A percentile compares a stretch with the other conserved stretches of the same genome.
These are phyloP conservation scores for Penicillium sp. DNA, from an alignment of 2,329 filamentous ascomycete genomes.

Conservation along the genomic window DNA sequence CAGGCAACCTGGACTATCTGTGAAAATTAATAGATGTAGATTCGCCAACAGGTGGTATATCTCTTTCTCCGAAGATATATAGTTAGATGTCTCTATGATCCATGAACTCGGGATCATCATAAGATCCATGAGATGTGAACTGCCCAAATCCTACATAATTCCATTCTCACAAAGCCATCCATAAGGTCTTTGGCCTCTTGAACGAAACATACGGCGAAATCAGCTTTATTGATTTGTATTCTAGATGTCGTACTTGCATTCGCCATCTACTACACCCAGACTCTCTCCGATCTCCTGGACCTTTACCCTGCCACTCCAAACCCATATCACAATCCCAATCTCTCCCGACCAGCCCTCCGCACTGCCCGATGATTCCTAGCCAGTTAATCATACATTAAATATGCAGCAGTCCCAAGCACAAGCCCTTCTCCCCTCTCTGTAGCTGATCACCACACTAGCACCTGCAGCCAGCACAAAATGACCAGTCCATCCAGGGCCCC, in stretches of 20 bases:
- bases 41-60: background rate
- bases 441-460: background rate
- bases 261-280: background rate
- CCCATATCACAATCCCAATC: background rate
- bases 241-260: background rate
- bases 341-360: background rate
- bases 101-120: background rate
- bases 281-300: no score
- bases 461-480: slow-evolving; percentile 5
- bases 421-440: background rate
- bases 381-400: background rate
- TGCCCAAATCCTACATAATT: no score
- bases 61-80: background rate
- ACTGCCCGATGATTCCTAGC: background rate
- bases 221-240: no score
- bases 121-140: no score
- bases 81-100: background rate
- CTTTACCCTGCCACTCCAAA: no score
- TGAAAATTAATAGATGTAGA: background rate
- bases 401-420: background rate
- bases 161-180: no score
- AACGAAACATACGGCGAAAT: no score
- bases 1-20: background rate
- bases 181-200: no score
- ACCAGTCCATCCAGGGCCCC: background rate